These are phyloP conservation scores for Cryptococcus sp. DNA, from an alignment of 1,284 basidiomycete species.

Conservation along the genomic window DNA sequence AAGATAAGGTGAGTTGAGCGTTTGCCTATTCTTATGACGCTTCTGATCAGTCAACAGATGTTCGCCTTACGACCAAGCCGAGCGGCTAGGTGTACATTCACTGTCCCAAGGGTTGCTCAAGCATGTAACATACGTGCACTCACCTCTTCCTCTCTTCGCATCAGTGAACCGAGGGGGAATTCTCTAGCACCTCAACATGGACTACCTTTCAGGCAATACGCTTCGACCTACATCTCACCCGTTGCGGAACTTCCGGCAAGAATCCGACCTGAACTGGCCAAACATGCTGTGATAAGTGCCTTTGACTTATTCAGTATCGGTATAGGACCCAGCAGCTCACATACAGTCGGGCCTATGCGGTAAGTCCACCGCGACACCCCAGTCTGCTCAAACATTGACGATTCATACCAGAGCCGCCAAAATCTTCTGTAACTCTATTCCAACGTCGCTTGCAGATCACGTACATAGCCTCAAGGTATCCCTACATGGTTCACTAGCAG, in stretches of 20 bases:
- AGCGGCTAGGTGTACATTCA: too few species aligned
- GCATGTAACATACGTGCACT: too few species aligned
- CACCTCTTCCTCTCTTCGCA: too few species aligned
- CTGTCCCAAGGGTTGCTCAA: too few species aligned
- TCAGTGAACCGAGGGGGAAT: too few species aligned
- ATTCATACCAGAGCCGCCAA: slow-evolving; percentile 20
- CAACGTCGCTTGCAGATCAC: slow-evolving; percentile 43
- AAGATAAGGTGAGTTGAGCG: too few species aligned
- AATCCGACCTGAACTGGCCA: slow-evolving; percentile 29
- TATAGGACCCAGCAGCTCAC: slow-evolving; percentile 50
- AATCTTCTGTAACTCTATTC: slow-evolving; percentile 33
- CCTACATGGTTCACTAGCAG: slow-evolving; percentile 57
- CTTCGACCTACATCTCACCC: background rate
- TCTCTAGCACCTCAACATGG: too few species aligned
- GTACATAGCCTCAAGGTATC: slow-evolving; percentile 77
- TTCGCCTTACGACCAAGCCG: too few species aligned
- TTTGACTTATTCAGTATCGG: slow-evolving; percentile 94
- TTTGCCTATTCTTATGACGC: too few species aligned
- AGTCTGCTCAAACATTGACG: background rate
- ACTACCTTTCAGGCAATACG: too few species aligned
- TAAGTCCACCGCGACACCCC: slow-evolving; percentile 6
- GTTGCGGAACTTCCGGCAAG: background rate
- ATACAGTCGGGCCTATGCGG: slow-evolving; percentile 82
- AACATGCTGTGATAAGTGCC: slow-evolving; percentile 88
- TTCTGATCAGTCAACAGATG: too few species aligned